These are phyloP conservation scores for Yarrowia osloensis DNA, from an alignment of 805 yeast species.

Conservation along the genomic window DNA sequence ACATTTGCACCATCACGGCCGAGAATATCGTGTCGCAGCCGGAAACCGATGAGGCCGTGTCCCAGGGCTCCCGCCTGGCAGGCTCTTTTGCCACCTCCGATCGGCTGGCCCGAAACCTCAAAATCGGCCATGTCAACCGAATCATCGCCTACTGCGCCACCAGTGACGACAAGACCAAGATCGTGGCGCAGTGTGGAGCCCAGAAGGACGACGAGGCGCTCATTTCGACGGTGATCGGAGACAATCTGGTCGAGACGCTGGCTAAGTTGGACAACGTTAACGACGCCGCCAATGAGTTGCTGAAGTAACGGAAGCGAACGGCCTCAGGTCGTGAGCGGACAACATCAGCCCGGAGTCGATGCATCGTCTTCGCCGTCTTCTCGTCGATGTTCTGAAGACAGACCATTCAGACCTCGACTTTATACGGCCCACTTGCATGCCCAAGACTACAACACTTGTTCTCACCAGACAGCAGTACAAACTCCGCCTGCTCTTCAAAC, in stretches of 20 bases:
- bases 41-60: constrained; percentile 26
- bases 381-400: too few species aligned
- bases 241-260: neutral
- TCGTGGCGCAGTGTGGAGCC: constrained; percentile 7
- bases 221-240: constrained; percentile 8
- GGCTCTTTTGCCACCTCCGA: constrained; percentile 16
- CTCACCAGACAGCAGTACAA: too few species aligned
- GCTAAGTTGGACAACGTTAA: constrained; percentile 15
- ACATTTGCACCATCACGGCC: constrained; percentile 2
- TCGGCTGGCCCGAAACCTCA: constrained; percentile 25
- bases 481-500: too few species aligned
- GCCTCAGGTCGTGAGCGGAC: neutral
- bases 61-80: constrained; percentile 12
- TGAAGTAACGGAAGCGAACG: neutral
- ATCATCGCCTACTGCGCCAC: constrained; percentile 6
- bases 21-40: constrained; percentile 20
- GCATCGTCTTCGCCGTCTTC: too few species aligned
- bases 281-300: neutral
- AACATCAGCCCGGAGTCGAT: too few species aligned
- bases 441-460: too few species aligned
- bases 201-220: constrained; percentile 25
- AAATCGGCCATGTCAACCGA: constrained; percentile 24
- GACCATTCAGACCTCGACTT: too few species aligned
- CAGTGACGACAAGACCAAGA: neutral
- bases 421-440: too few species aligned